A percentile compares a stretch with the other conserved stretches of the same genome.
phyloP scores from a whole-genome alignment of 805 yeast species.

The Hemisphaericaspora nanyangensis region DNA sequence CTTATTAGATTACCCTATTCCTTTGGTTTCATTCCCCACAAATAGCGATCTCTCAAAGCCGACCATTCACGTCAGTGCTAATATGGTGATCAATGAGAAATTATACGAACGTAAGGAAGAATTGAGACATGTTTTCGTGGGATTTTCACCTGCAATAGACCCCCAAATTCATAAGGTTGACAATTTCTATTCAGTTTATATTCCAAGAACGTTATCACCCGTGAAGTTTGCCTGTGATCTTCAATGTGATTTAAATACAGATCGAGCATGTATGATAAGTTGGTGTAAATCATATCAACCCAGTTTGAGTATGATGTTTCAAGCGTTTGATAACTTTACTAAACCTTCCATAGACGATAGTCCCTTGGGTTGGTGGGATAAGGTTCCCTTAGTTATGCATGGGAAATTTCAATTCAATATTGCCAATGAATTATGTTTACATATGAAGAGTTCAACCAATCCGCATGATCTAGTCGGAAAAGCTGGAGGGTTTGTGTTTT shows the following conservation, averaged over 20 bases:
- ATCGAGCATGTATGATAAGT: slow-evolving; percentile 47
- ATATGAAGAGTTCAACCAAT: slow-evolving; percentile 56
- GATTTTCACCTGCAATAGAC: slow-evolving; percentile 52
- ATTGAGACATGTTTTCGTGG: slow-evolving; percentile 49
- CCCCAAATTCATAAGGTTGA: slow-evolving; percentile 23
- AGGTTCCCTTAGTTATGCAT: slow-evolving; percentile 51
- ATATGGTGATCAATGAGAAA: slow-evolving; percentile 57
- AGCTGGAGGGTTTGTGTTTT: slow-evolving; percentile 61
- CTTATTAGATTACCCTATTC: slow-evolving; percentile 55
- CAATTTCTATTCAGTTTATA: slow-evolving; percentile 53
- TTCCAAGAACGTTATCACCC: slow-evolving; percentile 62
- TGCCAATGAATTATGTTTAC: slow-evolving; percentile 52
- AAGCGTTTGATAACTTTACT: slow-evolving; percentile 42
- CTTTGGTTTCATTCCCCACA: slow-evolving; percentile 49
- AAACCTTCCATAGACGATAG: slow-evolving; percentile 43
- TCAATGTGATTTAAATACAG: slow-evolving; percentile 41
- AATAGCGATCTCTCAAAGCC: slow-evolving; percentile 20
- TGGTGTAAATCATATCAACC: slow-evolving; percentile 67
- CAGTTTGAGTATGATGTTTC: slow-evolving; percentile 48
- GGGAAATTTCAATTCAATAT: slow-evolving; percentile 49
- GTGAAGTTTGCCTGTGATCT: slow-evolving; percentile 54
- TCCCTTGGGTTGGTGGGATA: slow-evolving; percentile 50
- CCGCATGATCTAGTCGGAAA: slow-evolving; percentile 58
- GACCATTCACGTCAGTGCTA: slow-evolving; percentile 33
- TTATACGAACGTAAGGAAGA: slow-evolving; percentile 41